Conservation (phyloP, 202 grass and related monocot species). For the Carex sylvatica region DNA sequence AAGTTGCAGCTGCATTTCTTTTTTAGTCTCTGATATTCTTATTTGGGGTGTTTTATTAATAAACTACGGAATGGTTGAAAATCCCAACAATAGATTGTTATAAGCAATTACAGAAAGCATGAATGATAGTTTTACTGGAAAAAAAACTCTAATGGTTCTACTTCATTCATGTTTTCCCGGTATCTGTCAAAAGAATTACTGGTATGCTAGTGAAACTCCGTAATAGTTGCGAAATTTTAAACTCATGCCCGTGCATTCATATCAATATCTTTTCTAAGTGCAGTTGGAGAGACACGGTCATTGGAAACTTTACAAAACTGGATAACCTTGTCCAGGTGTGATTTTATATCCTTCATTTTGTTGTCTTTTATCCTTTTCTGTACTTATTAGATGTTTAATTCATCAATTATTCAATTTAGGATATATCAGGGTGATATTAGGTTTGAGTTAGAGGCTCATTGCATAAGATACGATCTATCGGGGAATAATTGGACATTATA, state of each 20-base stretch:
- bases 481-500: neutral
- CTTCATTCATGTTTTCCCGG: neutral
- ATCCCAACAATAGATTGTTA: neutral
- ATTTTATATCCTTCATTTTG: neutral
- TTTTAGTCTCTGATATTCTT: neutral
- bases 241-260: neutral
- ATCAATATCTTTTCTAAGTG: conserved; percentile 11
- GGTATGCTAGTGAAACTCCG: neutral
- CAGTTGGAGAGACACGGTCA: conserved; percentile 85
- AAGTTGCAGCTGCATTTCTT: neutral
- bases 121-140: neutral
- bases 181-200: neutral
- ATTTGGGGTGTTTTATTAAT: neutral
- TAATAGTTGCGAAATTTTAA: neutral
- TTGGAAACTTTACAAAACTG: conserved; percentile 88
- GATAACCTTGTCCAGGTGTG: conserved; percentile 93
- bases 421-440: neutral
- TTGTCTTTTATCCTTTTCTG: neutral
- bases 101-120: neutral
- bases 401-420: neutral
- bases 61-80: neutral
- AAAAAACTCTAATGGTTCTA: neutral
- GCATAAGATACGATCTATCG: neutral
- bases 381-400: neutral
- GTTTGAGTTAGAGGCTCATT: neutral